Evolutionary conservation across 2,329 filamentous ascomycete species (phyloP).

Genomic region (Aspergillus sp.): DNA sequence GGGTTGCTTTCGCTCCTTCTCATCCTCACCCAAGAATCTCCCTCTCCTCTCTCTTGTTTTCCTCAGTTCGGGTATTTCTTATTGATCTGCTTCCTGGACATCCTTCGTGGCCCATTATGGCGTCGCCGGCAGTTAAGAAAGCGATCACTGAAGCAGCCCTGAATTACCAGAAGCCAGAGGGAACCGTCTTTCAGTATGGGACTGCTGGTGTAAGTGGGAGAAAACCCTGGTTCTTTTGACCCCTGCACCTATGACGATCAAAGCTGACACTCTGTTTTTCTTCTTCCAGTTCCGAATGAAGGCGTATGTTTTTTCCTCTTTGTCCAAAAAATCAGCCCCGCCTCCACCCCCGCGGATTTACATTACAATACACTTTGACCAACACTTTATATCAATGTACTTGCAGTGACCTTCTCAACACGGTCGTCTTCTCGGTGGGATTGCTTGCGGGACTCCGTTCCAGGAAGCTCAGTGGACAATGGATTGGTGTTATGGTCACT

Average conservation of each 20-base stretch:
- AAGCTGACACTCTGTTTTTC: constrained; percentile 9
- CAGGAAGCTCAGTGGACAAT: constrained; percentile 78
- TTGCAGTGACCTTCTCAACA: constrained; percentile 68
- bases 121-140: constrained; percentile 34
- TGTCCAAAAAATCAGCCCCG: constrained; percentile 19
- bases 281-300: constrained; percentile 57
- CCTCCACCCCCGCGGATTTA: constrained; percentile 23
- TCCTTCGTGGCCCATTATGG: constrained; percentile 29
- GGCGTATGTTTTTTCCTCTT: constrained; percentile 44
- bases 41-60: constrained; percentile 1
- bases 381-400: constrained; percentile 7
- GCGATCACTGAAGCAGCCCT: constrained; percentile 41
- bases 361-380: constrained; percentile 28
- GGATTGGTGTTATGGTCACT: constrained; percentile 94
- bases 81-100: constrained; percentile 7
- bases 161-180: constrained; percentile 43
- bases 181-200: constrained; percentile 50
- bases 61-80: constrained; percentile 5
- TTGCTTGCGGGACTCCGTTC: constrained; percentile 82
- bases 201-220: constrained; percentile 48
- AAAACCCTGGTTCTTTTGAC: too few relatives aligned
- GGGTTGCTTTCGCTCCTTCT: constrained; percentile 7
- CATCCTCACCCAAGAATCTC: constrained; percentile 4
- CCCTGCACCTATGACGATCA: too few relatives aligned
- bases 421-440: constrained; percentile 85